Conservation (phyloP, 331 rosid species). For the Rosa hybrid region DNA sequence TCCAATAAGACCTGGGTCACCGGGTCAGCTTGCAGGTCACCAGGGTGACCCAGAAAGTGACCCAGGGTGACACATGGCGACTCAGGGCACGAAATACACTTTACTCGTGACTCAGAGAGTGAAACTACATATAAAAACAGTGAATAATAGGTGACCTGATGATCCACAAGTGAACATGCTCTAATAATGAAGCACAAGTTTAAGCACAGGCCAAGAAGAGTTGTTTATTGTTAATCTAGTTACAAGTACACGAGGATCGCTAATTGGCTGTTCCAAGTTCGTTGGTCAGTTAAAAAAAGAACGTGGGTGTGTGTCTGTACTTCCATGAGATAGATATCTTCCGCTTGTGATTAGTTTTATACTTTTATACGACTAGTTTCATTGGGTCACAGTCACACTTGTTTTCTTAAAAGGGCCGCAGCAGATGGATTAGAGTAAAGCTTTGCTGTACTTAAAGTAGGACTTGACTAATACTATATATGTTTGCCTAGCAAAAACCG, state of each 20-base stretch:
- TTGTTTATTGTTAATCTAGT: neutral
- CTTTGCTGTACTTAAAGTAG: neutral
- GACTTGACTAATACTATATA: neutral
- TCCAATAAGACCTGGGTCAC: too few species aligned
- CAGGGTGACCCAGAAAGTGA: too few species aligned
- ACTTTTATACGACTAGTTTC: neutral
- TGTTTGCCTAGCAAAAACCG: neutral
- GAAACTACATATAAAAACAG: too few species aligned
- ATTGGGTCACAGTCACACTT: neutral
- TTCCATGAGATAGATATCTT: neutral
- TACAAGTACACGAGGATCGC: neutral
- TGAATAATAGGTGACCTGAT: too few species aligned
- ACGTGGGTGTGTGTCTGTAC: neutral
- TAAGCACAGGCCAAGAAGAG: too few species aligned
- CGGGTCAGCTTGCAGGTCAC: too few species aligned
- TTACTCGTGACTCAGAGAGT: too few species aligned
- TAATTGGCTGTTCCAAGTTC: neutral
- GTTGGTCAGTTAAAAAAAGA: conserved; percentile 15
- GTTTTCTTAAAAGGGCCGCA: neutral
- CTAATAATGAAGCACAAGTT: too few species aligned
- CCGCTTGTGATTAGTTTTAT: neutral
- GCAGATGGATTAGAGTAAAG: neutral
- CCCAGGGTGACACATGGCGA: too few species aligned
- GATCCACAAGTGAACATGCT: too few species aligned
- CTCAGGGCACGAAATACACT: too few species aligned